Conservation (phyloP, 345 rosid species). For the Citrus trifoliata region DNA sequence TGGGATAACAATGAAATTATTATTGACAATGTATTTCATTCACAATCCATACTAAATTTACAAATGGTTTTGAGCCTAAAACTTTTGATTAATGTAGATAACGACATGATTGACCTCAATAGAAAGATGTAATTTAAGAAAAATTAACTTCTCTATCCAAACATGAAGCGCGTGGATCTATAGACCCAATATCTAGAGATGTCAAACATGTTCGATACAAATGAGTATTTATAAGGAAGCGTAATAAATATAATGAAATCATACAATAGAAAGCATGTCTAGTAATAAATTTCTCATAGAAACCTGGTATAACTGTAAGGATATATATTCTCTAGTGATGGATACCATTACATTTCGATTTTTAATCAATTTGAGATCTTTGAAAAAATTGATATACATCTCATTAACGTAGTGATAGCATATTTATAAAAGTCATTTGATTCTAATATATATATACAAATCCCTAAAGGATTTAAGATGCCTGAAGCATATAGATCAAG, state of each 20-base stretch:
- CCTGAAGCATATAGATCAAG: background rate
- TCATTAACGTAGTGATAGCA: background rate
- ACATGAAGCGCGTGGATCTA: background rate
- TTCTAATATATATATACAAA: background rate
- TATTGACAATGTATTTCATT: background rate
- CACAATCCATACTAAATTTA: no score
- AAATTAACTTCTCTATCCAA: background rate
- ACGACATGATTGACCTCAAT: background rate
- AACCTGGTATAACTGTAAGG: background rate
- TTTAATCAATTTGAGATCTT: background rate
- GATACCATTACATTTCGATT: background rate
- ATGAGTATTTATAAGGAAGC: background rate
- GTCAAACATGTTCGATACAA: background rate
- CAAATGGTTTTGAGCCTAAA: no score
- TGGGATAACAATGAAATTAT: background rate
- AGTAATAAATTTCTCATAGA: background rate
- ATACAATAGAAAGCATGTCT: no score
- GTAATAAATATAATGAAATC: background rate
- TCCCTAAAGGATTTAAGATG: background rate
- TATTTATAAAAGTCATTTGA: background rate
- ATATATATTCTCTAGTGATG: background rate
- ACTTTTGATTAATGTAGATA: background rate
- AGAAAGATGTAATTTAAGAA: background rate
- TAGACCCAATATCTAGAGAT: background rate
- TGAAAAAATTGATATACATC: background rate